These are phyloP conservation scores for Neonectria punicea DNA, from an alignment of 2,329 filamentous ascomycete genomes.

Conservation along the genomic window DNA sequence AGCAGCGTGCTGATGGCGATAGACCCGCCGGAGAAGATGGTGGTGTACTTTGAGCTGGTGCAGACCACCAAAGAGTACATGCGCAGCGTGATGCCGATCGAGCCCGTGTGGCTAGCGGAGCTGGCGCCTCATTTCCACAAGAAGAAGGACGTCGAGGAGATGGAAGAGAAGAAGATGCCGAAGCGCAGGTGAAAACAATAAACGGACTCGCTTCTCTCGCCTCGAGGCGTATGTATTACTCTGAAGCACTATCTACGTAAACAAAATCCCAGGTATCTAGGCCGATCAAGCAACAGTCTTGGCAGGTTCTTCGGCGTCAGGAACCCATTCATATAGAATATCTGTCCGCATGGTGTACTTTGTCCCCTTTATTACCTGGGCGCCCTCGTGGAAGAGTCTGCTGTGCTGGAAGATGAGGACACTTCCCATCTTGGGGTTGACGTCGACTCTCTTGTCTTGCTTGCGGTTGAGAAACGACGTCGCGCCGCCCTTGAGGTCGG, in stretches of 20 bases:
- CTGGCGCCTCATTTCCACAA: constrained; percentile 96
- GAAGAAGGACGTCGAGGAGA: constrained; percentile 84
- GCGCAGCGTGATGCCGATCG: constrained; percentile 85
- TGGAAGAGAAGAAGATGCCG: constrained; percentile 77
- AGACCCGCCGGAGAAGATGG: constrained; percentile 81
- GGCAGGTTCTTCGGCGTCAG: constrained; percentile 10
- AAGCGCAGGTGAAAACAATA: constrained; percentile 43
- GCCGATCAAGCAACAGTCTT: constrained; percentile 7
- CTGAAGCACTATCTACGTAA: constrained; percentile 14
- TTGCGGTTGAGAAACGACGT: constrained; percentile 63
- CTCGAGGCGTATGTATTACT: constrained; percentile 7
- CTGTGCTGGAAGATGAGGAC: constrained; percentile 70
- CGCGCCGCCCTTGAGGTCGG: constrained; percentile 60
- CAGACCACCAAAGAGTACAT: constrained; percentile 93
- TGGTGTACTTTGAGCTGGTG: constrained; percentile 87
- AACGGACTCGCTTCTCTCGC: neutral
- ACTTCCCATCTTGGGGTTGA: constrained; percentile 66
- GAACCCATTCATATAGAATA: constrained; percentile 58
- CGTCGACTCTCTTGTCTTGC: constrained; percentile 57
- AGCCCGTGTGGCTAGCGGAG: constrained; percentile 86
- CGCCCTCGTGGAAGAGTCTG: constrained; percentile 63
- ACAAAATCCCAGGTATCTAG: neutral
- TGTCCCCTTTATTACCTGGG: constrained; percentile 59
- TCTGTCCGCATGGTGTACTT: constrained; percentile 70
- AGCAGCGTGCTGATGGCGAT: constrained; percentile 82